Evolutionary conservation across 2,329 filamentous ascomycete genomes (phyloP), one percentile per base, ranked within the genome.

Genomic region (Chalaropsis thielavioides): DNA sequence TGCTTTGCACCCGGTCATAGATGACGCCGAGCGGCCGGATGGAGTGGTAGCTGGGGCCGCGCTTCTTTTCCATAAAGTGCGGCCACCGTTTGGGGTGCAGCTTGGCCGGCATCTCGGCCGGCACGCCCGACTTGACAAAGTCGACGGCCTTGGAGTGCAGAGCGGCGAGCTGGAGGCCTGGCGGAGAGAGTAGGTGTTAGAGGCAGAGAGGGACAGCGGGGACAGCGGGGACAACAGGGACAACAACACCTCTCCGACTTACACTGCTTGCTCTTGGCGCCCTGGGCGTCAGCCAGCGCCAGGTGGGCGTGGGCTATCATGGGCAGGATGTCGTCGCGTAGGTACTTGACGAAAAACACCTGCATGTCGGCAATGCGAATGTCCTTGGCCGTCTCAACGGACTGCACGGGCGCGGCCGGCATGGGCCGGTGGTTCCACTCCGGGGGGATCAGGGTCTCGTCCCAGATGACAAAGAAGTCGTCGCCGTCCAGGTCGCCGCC

Each of bases 401-500:
- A 76, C 13, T 77, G 72, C 6, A n/a, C 54, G 15, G 54, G 27
- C 7, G 7, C 24, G 13, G 22, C 17, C 6, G 17, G 10, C 90
- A 97, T 96, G 0, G 94, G 86, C 0, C 81, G 76, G 41, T 82
- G 78, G 69, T 94, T 89, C 83, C 88, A 89, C 62, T 82, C 76
- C 0, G 74, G 69, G 0, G 90, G 90, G 31, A 95, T 78, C 6
- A 99, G 77, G 15, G 83, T 81, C 24, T 79, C 73, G 69, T 99
- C 92, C 92, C 94, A 99, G 58, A 96, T 87, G 4, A 97, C 85
- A 64, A 97, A 86, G 72, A 91, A 99, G 72, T 99, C 94, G 70
- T 99, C 94, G 0, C 94, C 94, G 71, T 99, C 94, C 0, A 99
- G 80, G 71, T 99, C 94, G 0, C 94, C 94, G 1, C 94, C 94